A percentile compares a stretch with the other conserved stretches of the same genome.
phyloP scores from a whole-genome alignment of 768 basidiomycete species.

The Lentinula lateritia region DNA sequence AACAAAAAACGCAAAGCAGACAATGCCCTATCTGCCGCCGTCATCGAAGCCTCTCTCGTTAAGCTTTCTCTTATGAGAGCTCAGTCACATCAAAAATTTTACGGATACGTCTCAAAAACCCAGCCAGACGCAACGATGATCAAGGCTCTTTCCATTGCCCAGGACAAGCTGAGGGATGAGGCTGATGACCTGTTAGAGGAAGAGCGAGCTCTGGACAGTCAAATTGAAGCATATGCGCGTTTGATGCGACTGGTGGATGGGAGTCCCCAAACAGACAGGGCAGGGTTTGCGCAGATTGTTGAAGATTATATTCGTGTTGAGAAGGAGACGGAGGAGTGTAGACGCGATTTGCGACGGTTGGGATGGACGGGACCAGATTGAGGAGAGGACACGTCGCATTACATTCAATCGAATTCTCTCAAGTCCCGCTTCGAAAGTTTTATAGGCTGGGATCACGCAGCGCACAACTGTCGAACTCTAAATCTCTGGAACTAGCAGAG shows the following conservation, averaged over 20 bases:
- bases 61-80: conserved; percentile 43
- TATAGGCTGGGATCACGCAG: too few relatives aligned
- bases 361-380: conserved; percentile 38
- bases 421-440: too few relatives aligned
- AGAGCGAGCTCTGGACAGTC: conserved; percentile 28
- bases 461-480: too few relatives aligned
- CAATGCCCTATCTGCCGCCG: conserved; percentile 35
- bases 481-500: too few relatives aligned
- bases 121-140: conserved; percentile 20
- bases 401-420: too few relatives aligned
- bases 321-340: conserved; percentile 44
- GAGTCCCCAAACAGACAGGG: conserved; percentile 13
- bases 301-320: conserved; percentile 43
- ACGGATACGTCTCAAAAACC: conserved; percentile 24
- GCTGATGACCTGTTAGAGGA: conserved; percentile 31
- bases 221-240: conserved; percentile 35
- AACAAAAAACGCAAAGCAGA: conserved; percentile 26
- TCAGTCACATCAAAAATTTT: conserved; percentile 31
- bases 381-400: not conserved
- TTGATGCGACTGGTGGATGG: conserved; percentile 39
- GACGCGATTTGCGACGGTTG: conserved; percentile 40
- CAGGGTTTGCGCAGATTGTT: conserved; percentile 40
- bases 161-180: conserved; percentile 27
- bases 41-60: conserved; percentile 40
- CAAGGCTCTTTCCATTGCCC: conserved; percentile 26